Conservation (phyloP, 306 rosid genomes). For the Fragaria iinumae region DNA sequence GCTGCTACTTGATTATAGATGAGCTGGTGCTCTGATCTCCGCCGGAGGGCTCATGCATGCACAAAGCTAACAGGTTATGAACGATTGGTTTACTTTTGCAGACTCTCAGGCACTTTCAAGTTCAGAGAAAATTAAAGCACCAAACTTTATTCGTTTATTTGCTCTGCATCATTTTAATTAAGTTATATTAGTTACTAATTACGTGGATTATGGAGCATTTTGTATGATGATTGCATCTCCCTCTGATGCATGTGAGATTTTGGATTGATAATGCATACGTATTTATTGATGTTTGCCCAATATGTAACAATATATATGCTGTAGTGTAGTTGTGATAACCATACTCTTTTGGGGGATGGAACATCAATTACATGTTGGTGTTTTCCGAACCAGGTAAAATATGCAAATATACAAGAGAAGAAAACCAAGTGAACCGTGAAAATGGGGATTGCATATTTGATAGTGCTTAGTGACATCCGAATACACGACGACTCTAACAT, state of each 20-base stretch:
- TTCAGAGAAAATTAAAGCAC: neutral
- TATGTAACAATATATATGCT: too few relatives aligned
- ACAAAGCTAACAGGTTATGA: neutral
- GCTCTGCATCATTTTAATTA: neutral
- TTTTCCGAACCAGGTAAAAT: neutral
- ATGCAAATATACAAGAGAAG: neutral
- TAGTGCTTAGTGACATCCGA: too few relatives aligned
- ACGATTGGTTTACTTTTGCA: neutral
- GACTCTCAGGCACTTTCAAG: neutral
- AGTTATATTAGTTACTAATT: neutral
- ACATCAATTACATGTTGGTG: neutral
- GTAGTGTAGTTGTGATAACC: too few relatives aligned
- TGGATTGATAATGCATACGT: too few relatives aligned
- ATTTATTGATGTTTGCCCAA: too few relatives aligned
- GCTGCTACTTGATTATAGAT: neutral
- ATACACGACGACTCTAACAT: too few relatives aligned
- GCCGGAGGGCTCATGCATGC: constrained; percentile 15
- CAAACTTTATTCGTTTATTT: neutral
- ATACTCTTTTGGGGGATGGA: too few relatives aligned
- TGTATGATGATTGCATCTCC: neutral
- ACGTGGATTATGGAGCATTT: neutral
- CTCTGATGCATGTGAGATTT: neutral
- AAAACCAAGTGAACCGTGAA: neutral
- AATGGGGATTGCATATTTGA: too few relatives aligned
- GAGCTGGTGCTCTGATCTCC: constrained; percentile 8